Percentiles rank a stretch among this genome's conserved stretches.
These are phyloP conservation scores for Pseudoneurospora amorphoporcata DNA, from an alignment of 495 filamentous ascomycete genomes.

Conservation along the genomic window DNA sequence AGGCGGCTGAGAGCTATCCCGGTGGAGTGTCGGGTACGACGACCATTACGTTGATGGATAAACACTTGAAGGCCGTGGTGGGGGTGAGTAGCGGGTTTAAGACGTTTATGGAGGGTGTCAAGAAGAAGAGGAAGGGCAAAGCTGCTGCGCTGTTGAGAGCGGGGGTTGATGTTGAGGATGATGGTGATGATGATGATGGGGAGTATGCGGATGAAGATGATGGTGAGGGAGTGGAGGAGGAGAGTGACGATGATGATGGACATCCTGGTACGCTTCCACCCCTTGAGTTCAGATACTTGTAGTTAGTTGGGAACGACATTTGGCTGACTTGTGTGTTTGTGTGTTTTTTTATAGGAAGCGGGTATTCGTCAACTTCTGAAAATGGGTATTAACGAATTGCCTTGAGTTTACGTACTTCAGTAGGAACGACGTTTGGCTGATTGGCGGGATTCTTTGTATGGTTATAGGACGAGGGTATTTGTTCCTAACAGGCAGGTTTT, in stretches of 20 bases:
- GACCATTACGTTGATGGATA: constrained; percentile 23
- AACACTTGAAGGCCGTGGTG: constrained; percentile 26
- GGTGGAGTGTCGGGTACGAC: constrained; percentile 15
- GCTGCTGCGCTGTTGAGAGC: constrained; percentile 5
- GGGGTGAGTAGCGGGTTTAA: constrained; percentile 34
- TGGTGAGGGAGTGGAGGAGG: background rate
- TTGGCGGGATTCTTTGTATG: background rate
- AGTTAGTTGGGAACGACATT: background rate
- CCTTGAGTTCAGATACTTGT: background rate
- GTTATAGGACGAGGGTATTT: background rate
- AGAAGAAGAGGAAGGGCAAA: constrained; percentile 1
- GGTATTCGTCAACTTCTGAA: background rate
- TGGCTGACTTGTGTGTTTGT: background rate
- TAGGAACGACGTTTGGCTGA: background rate
- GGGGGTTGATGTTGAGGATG: constrained; percentile 4
- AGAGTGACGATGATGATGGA: background rate
- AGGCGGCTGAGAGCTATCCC: constrained; percentile 9
- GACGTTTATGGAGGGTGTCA: constrained; percentile 13
- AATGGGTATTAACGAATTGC: background rate
- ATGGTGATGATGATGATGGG: constrained; percentile 6
- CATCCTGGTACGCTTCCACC: background rate
- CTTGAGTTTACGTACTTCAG: background rate
- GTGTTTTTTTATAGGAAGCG: background rate
- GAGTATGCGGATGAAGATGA: constrained; percentile 1
- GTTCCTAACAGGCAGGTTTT: too few relatives aligned